phyloP scores from a whole-genome alignment of 2,329 filamentous ascomycete genomes.

The Phaeosphaeria sp. region DNA sequence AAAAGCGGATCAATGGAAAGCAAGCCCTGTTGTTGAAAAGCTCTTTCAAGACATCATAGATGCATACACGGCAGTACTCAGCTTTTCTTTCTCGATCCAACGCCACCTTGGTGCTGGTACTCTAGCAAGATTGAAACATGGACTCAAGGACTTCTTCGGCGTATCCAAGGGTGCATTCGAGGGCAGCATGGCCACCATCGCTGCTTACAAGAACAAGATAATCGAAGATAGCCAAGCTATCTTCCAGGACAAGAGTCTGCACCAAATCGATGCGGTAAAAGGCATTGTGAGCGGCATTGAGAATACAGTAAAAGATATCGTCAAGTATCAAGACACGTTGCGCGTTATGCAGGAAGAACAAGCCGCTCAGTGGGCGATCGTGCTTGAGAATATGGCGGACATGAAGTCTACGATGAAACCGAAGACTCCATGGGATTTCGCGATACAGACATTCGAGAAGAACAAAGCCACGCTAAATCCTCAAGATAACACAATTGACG shows the following conservation, averaged over 20 bases:
- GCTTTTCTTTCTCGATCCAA: not conserved
- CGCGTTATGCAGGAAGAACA: not conserved
- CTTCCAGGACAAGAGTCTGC: not conserved
- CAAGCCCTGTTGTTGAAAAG: not conserved
- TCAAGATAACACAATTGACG: not conserved
- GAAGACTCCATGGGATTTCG: not conserved
- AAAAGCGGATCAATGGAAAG: not conserved
- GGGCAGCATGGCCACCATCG: not conserved
- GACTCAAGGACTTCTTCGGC: not conserved
- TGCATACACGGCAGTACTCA: not conserved
- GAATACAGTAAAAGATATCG: not conserved
- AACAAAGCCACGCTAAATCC: not conserved
- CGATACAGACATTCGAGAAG: not conserved
- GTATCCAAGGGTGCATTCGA: not conserved
- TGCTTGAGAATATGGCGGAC: not conserved
- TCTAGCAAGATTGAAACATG: not conserved
- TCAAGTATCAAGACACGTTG: not conserved
- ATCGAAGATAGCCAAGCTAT: conserved; percentile 1
- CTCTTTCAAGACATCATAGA: not conserved
- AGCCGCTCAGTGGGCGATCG: not conserved
- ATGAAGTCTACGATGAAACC: conserved; percentile 1
- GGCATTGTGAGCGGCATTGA: not conserved
- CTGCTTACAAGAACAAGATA: not conserved
- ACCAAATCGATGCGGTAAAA: not conserved
- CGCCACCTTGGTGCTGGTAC: not conserved